phyloP scores from a whole-genome alignment of 345 rosid species.

The Rhodomyrtus tomentosa region DNA sequence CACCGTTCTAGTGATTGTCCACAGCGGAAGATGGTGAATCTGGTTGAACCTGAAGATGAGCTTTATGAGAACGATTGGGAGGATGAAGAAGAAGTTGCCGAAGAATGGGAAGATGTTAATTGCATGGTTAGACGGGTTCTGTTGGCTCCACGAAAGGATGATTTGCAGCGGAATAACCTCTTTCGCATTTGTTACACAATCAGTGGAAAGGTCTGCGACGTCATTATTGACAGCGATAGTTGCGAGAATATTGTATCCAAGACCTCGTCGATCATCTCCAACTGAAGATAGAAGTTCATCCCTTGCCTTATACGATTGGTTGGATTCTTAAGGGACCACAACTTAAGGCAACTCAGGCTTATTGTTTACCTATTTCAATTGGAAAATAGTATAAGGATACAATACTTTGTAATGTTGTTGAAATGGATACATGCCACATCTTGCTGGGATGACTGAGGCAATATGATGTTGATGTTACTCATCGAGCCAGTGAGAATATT shows the following conservation, averaged over 20 bases:
- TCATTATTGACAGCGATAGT: not conserved
- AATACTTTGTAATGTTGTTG: not conserved
- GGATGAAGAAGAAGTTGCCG: too few relatives aligned
- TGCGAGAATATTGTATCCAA: too few relatives aligned
- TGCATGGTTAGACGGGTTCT: too few relatives aligned
- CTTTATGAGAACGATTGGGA: not conserved
- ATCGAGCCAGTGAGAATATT: too few relatives aligned
- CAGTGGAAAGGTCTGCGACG: not conserved
- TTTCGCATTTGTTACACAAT: not conserved
- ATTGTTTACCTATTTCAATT: not conserved
- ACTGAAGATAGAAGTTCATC: not conserved
- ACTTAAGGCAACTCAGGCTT: not conserved
- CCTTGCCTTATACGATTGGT: not conserved
- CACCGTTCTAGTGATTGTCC: not conserved
- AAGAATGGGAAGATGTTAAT: too few relatives aligned
- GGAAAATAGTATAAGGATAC: not conserved
- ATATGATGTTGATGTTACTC: too few relatives aligned
- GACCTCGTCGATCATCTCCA: not conserved
- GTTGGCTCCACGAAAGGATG: too few relatives aligned
- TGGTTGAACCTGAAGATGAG: not conserved
- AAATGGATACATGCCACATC: not conserved
- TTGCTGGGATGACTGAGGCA: not conserved
- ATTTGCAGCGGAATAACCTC: not conserved
- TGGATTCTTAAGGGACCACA: not conserved
- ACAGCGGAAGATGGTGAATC: not conserved